Percentiles rank a stretch among this genome's conserved stretches.
These are phyloP conservation scores for Ballota nigra DNA, from an alignment of 257 asterid genomes.

Conservation along the genomic window DNA sequence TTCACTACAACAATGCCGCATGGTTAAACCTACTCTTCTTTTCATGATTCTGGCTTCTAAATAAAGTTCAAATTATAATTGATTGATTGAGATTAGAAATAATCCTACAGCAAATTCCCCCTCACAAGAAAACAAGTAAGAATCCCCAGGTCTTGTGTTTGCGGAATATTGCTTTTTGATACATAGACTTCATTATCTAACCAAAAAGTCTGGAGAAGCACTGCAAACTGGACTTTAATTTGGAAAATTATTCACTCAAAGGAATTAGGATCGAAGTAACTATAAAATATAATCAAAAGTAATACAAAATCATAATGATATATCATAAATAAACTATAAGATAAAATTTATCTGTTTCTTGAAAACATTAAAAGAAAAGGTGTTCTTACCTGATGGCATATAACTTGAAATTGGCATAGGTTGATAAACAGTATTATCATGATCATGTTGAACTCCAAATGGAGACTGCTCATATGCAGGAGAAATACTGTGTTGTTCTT, in stretches of 20 bases:
- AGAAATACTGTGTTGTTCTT: conserved; percentile 46
- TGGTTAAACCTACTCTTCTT: background rate
- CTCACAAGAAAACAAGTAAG: background rate
- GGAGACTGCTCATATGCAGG: conserved; percentile 40
- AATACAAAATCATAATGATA: background rate
- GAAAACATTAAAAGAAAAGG: background rate
- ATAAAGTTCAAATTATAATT: background rate
- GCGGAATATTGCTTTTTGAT: background rate
- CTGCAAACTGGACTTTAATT: conserved; percentile 1
- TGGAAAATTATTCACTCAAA: background rate
- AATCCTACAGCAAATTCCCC: background rate
- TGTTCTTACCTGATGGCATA: conserved; percentile 64
- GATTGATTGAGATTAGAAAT: background rate
- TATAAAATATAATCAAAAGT: conserved; percentile 14
- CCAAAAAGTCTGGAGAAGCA: background rate
- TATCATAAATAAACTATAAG: background rate
- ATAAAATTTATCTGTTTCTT: background rate
- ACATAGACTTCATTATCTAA: conserved; percentile 1
- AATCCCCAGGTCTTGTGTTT: background rate
- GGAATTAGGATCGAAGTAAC: background rate
- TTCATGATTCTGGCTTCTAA: background rate
- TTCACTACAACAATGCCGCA: background rate
- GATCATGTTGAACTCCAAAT: conserved; percentile 40
- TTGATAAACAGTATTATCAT: conserved; percentile 50
- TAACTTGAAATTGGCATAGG: conserved; percentile 59